Percentiles rank a stretch among this genome's conserved stretches.
phyloP scores from a whole-genome alignment of 2,329 filamentous ascomycete genomes.

The Colletotrichum lindemuthianum region DNA sequence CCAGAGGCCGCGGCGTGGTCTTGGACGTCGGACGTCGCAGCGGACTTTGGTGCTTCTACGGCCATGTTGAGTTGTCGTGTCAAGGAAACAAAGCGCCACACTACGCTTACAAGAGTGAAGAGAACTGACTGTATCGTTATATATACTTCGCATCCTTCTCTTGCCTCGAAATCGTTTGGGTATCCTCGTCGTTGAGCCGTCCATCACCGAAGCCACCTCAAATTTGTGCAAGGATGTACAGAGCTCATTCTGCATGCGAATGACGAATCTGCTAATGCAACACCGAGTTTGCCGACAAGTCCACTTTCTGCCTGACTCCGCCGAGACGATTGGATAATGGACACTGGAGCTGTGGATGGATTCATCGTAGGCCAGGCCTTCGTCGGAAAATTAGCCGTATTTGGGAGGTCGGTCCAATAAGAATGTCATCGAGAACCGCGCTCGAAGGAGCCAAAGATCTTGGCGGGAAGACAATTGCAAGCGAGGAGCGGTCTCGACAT shows the following conservation, averaged over 20 bases:
- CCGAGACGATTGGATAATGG: conserved; percentile 5
- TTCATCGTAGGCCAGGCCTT: too few species aligned
- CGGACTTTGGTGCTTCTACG: conserved; percentile 13
- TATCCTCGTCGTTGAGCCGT: background rate
- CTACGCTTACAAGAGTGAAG: background rate
- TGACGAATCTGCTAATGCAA: conserved; percentile 31
- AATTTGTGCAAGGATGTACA: background rate
- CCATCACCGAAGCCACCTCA: background rate
- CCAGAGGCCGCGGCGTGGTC: conserved; percentile 1
- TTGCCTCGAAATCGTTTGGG: background rate
- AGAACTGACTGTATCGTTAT: background rate
- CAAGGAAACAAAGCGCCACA: background rate
- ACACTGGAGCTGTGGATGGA: too few species aligned
- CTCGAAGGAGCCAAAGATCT: background rate
- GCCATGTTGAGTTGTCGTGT: conserved; percentile 8
- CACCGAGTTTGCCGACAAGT: background rate
- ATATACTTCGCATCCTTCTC: background rate
- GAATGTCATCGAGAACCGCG: background rate
- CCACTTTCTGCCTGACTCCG: conserved; percentile 1
- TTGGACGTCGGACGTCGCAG: conserved; percentile 8
- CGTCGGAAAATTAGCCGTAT: conserved; percentile 14
- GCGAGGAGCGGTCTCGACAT: background rate
- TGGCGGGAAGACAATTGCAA: background rate
- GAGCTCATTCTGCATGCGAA: conserved; percentile 19
- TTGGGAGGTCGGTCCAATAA: background rate